Conservation (phyloP, 2,329 filamentous ascomycete species). For the Trichophyton schoenleinii region DNA sequence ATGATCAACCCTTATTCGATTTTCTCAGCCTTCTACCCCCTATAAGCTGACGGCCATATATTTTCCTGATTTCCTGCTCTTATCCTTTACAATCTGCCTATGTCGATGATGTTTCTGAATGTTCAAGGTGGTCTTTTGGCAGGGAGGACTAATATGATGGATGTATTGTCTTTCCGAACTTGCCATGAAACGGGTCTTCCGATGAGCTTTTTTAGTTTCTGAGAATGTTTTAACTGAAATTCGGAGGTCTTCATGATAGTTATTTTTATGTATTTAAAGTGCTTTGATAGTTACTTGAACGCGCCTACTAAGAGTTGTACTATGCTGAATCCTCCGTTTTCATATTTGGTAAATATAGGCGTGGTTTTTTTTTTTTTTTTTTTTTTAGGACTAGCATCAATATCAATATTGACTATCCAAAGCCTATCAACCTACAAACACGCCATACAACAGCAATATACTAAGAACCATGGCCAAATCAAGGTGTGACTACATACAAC, state of each 20-base stretch:
- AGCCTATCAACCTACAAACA: not conserved
- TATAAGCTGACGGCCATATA: not conserved
- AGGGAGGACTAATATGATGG: not conserved
- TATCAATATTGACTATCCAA: not conserved
- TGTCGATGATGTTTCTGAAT: not conserved
- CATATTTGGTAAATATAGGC: not conserved
- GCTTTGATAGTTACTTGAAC: not conserved
- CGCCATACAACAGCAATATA: not conserved
- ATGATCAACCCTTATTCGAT: not conserved
- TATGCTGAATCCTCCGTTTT: not conserved
- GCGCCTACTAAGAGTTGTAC: not conserved
- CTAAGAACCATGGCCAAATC: not conserved
- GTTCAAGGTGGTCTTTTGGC: not conserved
- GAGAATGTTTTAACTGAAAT: not conserved
- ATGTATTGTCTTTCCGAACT: not conserved
- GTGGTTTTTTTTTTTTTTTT: not conserved
- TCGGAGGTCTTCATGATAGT: not conserved
- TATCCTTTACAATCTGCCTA: not conserved
- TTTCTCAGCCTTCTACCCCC: not conserved
- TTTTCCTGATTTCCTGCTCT: not conserved
- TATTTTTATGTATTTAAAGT: not conserved
- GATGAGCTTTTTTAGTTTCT: not conserved
- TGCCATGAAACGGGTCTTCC: not conserved
- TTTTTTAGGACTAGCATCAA: not conserved
- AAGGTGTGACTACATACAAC: conserved; percentile 16